Conservation (phyloP, 495 filamentous ascomycete genomes). For the Trypethelium eluteriae region DNA sequence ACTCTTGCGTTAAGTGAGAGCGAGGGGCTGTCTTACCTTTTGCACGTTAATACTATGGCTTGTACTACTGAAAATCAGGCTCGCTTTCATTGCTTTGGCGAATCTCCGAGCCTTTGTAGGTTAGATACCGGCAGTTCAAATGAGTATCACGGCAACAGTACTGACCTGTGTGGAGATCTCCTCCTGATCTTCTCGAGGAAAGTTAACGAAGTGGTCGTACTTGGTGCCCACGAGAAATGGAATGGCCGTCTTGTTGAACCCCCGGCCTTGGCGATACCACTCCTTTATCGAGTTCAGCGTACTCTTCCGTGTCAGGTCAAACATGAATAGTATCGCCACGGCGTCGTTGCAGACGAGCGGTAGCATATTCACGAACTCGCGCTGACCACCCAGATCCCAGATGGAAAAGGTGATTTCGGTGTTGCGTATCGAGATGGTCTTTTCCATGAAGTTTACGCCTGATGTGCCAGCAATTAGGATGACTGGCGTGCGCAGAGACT, state of each 20-base stretch:
- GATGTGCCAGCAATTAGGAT: conserved; percentile 6
- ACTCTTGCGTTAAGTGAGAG: background rate
- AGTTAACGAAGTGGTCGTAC: conserved; percentile 98
- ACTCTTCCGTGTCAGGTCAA: conserved; percentile 94
- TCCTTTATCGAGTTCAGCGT: conserved; percentile 98
- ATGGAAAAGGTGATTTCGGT: conserved; percentile 99
- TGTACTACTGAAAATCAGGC: conserved; percentile 94
- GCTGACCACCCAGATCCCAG: conserved; percentile 96
- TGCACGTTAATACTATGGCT: conserved; percentile 99
- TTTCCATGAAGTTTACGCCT: conserved; percentile 99
- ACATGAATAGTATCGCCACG: conserved; percentile 98
- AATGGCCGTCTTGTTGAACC: conserved; percentile 99
- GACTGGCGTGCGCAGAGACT: background rate
- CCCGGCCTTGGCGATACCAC: conserved; percentile 95
- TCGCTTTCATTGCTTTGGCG: conserved; percentile 95
- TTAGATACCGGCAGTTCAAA: conserved; percentile 61
- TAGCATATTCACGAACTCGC: conserved; percentile 99
- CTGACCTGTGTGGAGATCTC: conserved; percentile 88
- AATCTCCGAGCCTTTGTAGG: conserved; percentile 73
- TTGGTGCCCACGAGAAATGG: conserved; percentile 95
- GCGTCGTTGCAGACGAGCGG: conserved; percentile 98
- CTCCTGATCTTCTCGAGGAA: conserved; percentile 92
- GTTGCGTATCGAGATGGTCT: conserved; percentile 97
- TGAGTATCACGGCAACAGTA: conserved; percentile 70
- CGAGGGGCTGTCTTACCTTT: conserved; percentile 55